Evolutionary conservation across 805 yeast genomes (phyloP).

Genomic region (Candida arabinofermentans): DNA sequence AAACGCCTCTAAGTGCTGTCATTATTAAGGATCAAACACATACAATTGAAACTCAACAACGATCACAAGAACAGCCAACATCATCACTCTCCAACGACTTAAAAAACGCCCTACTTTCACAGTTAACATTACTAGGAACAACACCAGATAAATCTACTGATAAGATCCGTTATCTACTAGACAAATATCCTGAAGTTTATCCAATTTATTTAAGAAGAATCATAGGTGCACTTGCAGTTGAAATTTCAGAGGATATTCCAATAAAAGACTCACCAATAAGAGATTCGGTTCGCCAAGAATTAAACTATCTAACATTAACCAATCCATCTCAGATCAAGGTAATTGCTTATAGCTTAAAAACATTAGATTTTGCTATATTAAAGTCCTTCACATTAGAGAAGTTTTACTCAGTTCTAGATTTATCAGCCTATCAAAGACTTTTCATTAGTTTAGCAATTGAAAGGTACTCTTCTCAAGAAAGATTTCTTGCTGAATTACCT

Average conservation of each 20-base stretch:
- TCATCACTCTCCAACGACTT: conserved; percentile 12
- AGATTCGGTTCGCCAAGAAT: conserved; percentile 22
- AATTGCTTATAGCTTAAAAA: conserved; percentile 11
- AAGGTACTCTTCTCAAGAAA: conserved; percentile 9
- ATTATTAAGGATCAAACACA: neutral
- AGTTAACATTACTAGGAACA: conserved; percentile 44
- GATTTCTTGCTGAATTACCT: conserved; percentile 21
- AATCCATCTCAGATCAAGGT: conserved; percentile 13
- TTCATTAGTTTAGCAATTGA: conserved; percentile 27
- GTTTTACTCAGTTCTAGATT: conserved; percentile 29
- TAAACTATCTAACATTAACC: conserved; percentile 20
- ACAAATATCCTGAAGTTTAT: conserved; percentile 32
- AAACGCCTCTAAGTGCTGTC: conserved; percentile 16
- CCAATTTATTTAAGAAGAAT: conserved; percentile 30
- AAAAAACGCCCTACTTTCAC: conserved; percentile 40
- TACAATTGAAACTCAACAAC: neutral
- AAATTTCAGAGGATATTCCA: conserved; percentile 13
- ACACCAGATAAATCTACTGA: conserved; percentile 36
- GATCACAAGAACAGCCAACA: conserved; percentile 1
- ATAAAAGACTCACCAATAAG: conserved; percentile 16
- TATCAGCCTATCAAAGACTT: conserved; percentile 23
- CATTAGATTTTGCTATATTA: conserved; percentile 26
- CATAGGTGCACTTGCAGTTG: conserved; percentile 28
- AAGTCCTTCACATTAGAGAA: conserved; percentile 27
- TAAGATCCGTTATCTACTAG: conserved; percentile 47